Percentiles rank a stretch among this genome's conserved stretches.
These are phyloP conservation scores for Neurospora sp. DNA, from an alignment of 495 filamentous ascomycete species.

Conservation along the genomic window DNA sequence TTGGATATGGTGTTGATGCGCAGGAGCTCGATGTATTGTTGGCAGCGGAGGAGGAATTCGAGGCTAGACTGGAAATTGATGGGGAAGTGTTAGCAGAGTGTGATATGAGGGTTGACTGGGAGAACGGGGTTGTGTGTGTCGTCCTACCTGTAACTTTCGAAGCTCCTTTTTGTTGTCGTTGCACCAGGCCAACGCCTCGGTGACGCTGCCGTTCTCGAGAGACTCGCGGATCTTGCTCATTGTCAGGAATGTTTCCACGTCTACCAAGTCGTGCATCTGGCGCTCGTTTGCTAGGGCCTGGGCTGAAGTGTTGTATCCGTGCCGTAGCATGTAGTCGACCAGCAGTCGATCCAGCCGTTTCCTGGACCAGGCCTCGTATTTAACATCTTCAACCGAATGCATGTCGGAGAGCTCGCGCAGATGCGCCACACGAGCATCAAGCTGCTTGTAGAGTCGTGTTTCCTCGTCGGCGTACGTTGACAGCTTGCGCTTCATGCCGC, in stretches of 20 bases:
- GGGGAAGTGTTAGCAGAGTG: slow-evolving; percentile 16
- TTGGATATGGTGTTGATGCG: slow-evolving; percentile 49
- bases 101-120: not conserved
- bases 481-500: slow-evolving; percentile 80
- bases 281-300: slow-evolving; percentile 60
- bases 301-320: slow-evolving; percentile 73
- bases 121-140: not conserved
- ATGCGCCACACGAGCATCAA: slow-evolving; percentile 67
- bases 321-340: slow-evolving; percentile 80
- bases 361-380: slow-evolving; percentile 85
- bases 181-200: slow-evolving; percentile 82
- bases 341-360: slow-evolving; percentile 71
- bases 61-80: slow-evolving; percentile 56
- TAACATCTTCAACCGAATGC: slow-evolving; percentile 76
- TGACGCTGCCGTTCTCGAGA: slow-evolving; percentile 57
- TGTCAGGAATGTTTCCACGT: slow-evolving; percentile 78
- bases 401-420: slow-evolving; percentile 69
- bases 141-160: slow-evolving; percentile 67
- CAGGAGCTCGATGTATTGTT: slow-evolving; percentile 90
- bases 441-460: slow-evolving; percentile 57
- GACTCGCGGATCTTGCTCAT: slow-evolving; percentile 66
- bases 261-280: slow-evolving; percentile 60
- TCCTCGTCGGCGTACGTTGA: slow-evolving; percentile 69
- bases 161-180: slow-evolving; percentile 80
- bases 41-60: slow-evolving; percentile 88